Base-by-base conservation (phyloP, 2,329 filamentous ascomycete species). In the Arthrobotrys sinensis region DNA sequence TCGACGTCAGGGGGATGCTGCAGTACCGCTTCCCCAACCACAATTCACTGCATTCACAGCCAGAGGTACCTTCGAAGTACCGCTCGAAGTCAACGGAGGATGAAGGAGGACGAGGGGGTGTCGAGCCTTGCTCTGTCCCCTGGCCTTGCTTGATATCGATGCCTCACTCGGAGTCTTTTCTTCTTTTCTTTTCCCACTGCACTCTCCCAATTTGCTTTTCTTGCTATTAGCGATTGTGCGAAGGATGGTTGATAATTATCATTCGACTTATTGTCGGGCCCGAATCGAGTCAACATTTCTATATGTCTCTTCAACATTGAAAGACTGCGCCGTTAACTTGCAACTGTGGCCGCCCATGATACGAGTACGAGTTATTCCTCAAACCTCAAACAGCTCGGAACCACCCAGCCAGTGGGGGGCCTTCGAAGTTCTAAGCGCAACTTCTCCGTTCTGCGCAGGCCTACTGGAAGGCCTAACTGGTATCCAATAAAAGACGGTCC, bases 371-470 rank as follows among this genome's bases (percentile, higher is more conserved):
- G 38, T 43, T 10, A 36, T 46, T 60, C 50, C 43, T 36, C 45
- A 14, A 52, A 32, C 14, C 32, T 52, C 28, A 21, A 28, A 66
- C 45, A 48, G n/a, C 36, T 48, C 57, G 64, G 40, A 45, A 67
- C 45, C 16, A 38, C 55, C 72, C 60, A 63, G 36, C 73, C 73
- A 77, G 73, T 71, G 57, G 57, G 66, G 45, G 66, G 43, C 40
- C 24, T 60, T 70, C 60, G 32, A 36, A 70, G 66, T 60, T 77
- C 24, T 77, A 77, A 70, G 73, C 73, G 73, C 73, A 77, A 36
- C 36, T 48, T 64, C 32, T 40, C 55, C 60, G 46, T 32, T 32
- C 69, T 52, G 53, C 45, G 57, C 43, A 64, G 34, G 36, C 28
- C 50, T 62, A 50, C 28, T n/a, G 48, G 32, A 40, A 40, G 19